Evolutionary conservation across 176 grass and related monocot species (phyloP), one percentile per base, ranked within the genome.

Genomic region (Aegilops umbellulata): DNA sequence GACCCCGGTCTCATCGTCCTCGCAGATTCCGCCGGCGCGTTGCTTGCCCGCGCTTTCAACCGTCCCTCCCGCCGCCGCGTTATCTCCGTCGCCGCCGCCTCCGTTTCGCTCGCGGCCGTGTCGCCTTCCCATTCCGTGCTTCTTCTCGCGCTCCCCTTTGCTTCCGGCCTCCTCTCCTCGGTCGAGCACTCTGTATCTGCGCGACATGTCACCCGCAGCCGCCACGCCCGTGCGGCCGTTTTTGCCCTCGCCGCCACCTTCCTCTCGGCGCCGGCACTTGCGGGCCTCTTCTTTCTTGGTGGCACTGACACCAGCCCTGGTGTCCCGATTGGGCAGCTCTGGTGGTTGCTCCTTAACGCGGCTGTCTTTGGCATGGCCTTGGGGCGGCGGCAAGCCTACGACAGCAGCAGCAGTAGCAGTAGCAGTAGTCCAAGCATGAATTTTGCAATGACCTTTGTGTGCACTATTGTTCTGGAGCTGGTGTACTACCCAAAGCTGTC

Each of bases 401-500:
- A 75, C 4, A 30, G 80, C 36, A 73, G 36, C 4, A 25, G 83
- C 36, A 73, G 36, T 5, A 42, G 67, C 8, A 67, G 60, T 5
- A 42, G 67, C 8, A 67, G 60, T 31, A 94, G 88, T 58, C 93
- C 88, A 31, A 91, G 88, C 42, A 84, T 90, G 80, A 90, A 90
- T 90, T 95, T 95, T 30, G 72, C 79, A 22, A 79, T 94, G 77
- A 92, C 91, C 4, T 98, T 95, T 72, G 62, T 95, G 36, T 95
- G 96, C 83, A 94, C 93, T 36, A 65, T 98, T 79, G 88, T 94
- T 19, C 74, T 98, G 66, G 90, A 98, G 75, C 92, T 98, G n/a
- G 76, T 98, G 11, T 98, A 94, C 84, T 98, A 92, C 85, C 92
- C 93, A 9, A 98, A 95, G 49, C 87, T 95, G 15, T 92, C 87